Evolutionary conservation across 2,329 filamentous ascomycete genomes (phyloP).

Genomic region (Aspergillus cejpii): DNA sequence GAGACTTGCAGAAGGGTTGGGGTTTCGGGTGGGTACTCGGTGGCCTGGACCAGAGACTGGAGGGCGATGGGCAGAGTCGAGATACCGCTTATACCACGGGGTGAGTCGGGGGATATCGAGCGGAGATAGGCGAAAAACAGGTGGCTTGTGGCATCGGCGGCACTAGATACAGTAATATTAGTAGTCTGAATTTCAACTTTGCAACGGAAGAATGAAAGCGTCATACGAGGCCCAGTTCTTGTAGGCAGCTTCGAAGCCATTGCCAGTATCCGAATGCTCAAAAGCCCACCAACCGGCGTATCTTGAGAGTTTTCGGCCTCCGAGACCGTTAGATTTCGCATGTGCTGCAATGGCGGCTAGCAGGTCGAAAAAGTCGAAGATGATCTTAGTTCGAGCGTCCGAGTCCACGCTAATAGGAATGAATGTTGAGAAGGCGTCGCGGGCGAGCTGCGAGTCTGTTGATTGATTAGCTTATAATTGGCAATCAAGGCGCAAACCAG

Average conservation of each 20-base stretch:
- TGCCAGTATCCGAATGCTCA: conserved; percentile 76
- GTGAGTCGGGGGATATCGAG: conserved; percentile 72
- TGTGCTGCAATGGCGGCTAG: conserved; percentile 85
- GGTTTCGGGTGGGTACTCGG: conserved; percentile 82
- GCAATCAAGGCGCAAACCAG: conserved; percentile 2
- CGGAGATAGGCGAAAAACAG: conserved; percentile 96
- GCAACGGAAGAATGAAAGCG: neutral
- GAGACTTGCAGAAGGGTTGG: conserved; percentile 69
- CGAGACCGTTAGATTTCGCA: conserved; percentile 86
- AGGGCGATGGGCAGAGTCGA: conserved; percentile 82
- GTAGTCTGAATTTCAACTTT: neutral
- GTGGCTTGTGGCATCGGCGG: conserved; percentile 92
- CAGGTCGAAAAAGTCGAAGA: conserved; percentile 94
- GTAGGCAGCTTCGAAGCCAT: conserved; percentile 92
- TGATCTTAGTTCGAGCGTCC: conserved; percentile 75
- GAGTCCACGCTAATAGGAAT: conserved; percentile 91
- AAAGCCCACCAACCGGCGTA: conserved; percentile 99
- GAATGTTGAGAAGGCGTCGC: conserved; percentile 92
- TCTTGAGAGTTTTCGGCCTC: conserved; percentile 85
- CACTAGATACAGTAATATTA: conserved; percentile 53
- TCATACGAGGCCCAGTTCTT: conserved; percentile 73
- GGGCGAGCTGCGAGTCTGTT: conserved; percentile 80
- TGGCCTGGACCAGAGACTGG: conserved; percentile 82
- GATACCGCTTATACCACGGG: conserved; percentile 66
- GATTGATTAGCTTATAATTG: conserved; percentile 23